Base-by-base conservation (phyloP, 495 filamentous ascomycete genomes). In the Podospora fimiseda region DNA sequence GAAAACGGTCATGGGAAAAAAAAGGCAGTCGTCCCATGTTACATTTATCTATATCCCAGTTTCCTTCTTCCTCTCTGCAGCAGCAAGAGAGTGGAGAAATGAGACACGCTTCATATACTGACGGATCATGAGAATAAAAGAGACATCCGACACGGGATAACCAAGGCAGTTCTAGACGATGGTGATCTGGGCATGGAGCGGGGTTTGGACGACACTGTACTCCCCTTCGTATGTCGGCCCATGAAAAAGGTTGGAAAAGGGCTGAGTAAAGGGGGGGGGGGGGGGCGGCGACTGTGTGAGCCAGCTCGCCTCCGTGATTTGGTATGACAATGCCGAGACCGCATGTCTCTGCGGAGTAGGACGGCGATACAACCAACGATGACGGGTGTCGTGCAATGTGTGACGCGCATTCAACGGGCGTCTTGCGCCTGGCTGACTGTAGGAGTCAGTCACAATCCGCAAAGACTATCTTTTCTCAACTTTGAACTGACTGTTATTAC, bases 351-450 rank as follows among this genome's bases (percentile, higher is more conserved):
- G 15, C 0, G 13, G 5, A 2, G 43, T 24, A 37, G 9, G 49
- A 49, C 38, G 15, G 40, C 38, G 55, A 36, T 46, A 51, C 44
- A 39, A 41, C 38, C 23, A 42, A 38, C 40, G n/a, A 50, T 49
- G 44, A 43, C 24, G 45, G 50, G 18, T 47, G 47, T 41, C 14
- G 48, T 57, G 48, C 24, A 36, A 16, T 11, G 48, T 51, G 36
- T 43, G 36, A 57, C 38, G 33, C 11, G 11, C 14, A 38, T 30
- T 7, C 15, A 48, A 44, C 23, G 42, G 18, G 19, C 19, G 20
- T 44, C 16, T 22, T 19, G 42, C 7, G 22, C 42, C 42, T 21
- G 42, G 42, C 14, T 44, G 14, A 13, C 42, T 3, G 20, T 3
- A 6, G 11, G 3, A 44, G n/a, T n/a, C n/a, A 24, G 13, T 19